These are phyloP conservation scores for Candida namnaoensis DNA, from an alignment of 805 yeast genomes.

Conservation along the genomic window DNA sequence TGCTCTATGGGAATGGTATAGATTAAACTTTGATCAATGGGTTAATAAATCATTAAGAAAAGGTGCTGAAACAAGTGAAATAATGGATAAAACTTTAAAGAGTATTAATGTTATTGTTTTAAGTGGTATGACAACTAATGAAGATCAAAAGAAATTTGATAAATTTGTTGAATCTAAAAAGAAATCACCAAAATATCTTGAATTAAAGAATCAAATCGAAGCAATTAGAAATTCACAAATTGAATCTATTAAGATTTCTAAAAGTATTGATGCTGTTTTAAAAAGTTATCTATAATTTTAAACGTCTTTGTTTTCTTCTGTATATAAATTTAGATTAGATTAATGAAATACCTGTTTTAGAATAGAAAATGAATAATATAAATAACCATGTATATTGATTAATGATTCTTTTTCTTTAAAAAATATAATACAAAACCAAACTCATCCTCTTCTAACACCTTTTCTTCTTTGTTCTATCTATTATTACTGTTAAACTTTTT, in stretches of 20 bases:
- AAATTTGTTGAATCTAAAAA: slow-evolving; percentile 24
- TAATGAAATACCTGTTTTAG: too few relatives aligned
- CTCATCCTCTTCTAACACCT: too few relatives aligned
- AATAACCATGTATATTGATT: too few relatives aligned
- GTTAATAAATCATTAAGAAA: slow-evolving; percentile 34
- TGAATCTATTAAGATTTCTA: slow-evolving; percentile 8
- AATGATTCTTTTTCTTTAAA: too few relatives aligned
- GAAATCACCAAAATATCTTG: slow-evolving; percentile 27
- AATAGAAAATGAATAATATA: too few relatives aligned
- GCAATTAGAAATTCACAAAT: slow-evolving; percentile 5
- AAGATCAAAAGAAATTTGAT: slow-evolving; percentile 16
- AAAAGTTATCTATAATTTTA: not conserved
- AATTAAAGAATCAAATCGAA: slow-evolving; percentile 17
- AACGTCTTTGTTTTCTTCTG: too few relatives aligned
- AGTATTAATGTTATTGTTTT: slow-evolving; percentile 25
- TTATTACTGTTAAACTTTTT: too few relatives aligned
- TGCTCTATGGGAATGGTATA: slow-evolving; percentile 50
- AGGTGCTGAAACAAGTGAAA: slow-evolving; percentile 36
- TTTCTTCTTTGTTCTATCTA: too few relatives aligned
- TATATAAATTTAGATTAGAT: too few relatives aligned
- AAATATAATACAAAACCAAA: too few relatives aligned
- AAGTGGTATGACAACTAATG: slow-evolving; percentile 24
- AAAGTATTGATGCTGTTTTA: slow-evolving; percentile 4
- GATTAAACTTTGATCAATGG: slow-evolving; percentile 43
- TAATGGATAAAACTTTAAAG: slow-evolving; percentile 34